Percentiles rank a stretch among this genome's conserved stretches.
Evolutionary conservation across 73 alveolate species (phyloP).

Genomic region (Stentor roeselii): DNA sequence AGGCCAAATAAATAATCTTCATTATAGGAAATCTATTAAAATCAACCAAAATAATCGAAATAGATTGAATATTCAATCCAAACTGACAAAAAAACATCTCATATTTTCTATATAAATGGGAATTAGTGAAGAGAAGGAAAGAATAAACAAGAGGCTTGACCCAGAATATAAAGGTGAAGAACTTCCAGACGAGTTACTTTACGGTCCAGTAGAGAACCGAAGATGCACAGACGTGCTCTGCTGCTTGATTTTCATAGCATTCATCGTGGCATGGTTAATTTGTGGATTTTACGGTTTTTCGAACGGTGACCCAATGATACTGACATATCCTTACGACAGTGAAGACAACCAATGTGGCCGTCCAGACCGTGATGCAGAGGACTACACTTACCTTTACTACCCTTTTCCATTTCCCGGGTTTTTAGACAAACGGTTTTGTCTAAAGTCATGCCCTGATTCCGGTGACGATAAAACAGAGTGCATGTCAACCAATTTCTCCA

Average conservation of each 20-base stretch:
- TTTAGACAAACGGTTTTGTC: background rate
- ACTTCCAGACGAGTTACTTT: conserved; percentile 45
- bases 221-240: conserved; percentile 88
- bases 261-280: conserved; percentile 74
- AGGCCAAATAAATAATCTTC: no score
- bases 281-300: conserved; percentile 75
- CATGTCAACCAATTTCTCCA: background rate
- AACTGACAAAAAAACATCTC: no score
- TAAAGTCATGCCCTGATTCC: background rate
- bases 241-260: conserved; percentile 74
- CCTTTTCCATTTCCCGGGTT: conserved; percentile 12
- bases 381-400: conserved; percentile 21
- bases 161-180: conserved; percentile 16
- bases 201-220: conserved; percentile 90
- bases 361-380: conserved; percentile 17
- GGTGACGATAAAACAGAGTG: background rate
- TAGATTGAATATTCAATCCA: no score
- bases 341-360: conserved; percentile 29
- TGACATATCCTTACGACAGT: conserved; percentile 32
- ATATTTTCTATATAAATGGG: no score
- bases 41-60: no score
- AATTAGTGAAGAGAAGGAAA: background rate
- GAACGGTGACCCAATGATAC: conserved; percentile 79
- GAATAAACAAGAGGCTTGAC: background rate
- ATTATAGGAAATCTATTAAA: no score